Percentiles rank a stretch among this genome's conserved stretches.
phyloP scores from a whole-genome alignment of 2,329 filamentous ascomycete genomes.

The Fusarium circinatum region DNA sequence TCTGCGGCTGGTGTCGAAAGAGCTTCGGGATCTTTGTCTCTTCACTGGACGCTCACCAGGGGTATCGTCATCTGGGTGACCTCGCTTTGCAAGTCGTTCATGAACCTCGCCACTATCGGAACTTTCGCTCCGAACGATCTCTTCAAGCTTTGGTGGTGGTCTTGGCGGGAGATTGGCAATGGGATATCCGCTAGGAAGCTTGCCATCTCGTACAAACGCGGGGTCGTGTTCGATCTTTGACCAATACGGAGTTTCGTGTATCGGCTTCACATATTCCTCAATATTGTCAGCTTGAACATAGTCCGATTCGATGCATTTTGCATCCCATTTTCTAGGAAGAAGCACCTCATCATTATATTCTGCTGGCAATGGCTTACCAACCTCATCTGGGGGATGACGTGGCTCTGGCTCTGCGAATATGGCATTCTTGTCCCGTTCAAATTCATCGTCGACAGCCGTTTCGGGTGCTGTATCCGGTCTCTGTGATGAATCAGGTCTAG shows the following conservation, averaged over 20 bases:
- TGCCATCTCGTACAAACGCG: conserved; percentile 49
- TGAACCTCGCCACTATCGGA: conserved; percentile 32
- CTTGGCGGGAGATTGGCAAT: conserved; percentile 19
- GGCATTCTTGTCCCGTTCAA: conserved; percentile 51
- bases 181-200: conserved; percentile 36
- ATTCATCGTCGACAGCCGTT: conserved; percentile 43
- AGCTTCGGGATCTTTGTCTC: conserved; percentile 33
- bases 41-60: conserved; percentile 31
- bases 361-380: conserved; percentile 57
- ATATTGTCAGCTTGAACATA: conserved; percentile 57
- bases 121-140: conserved; percentile 19
- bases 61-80: conserved; percentile 19
- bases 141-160: conserved; percentile 1
- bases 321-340: conserved; percentile 57
- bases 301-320: conserved; percentile 56
- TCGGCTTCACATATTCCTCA: conserved; percentile 54
- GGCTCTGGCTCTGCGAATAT: conserved; percentile 52
- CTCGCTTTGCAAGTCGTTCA: conserved; percentile 28
- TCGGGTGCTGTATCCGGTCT: conserved; percentile 15
- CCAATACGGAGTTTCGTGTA: conserved; percentile 56
- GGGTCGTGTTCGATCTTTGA: conserved; percentile 55
- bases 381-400: conserved; percentile 55
- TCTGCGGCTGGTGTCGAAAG: conserved; percentile 6
- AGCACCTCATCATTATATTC: conserved; percentile 58
- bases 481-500: conserved; percentile 8